Evolutionary conservation across 345 rosid species (phyloP).

Genomic region (Gossypium anomalum): DNA sequence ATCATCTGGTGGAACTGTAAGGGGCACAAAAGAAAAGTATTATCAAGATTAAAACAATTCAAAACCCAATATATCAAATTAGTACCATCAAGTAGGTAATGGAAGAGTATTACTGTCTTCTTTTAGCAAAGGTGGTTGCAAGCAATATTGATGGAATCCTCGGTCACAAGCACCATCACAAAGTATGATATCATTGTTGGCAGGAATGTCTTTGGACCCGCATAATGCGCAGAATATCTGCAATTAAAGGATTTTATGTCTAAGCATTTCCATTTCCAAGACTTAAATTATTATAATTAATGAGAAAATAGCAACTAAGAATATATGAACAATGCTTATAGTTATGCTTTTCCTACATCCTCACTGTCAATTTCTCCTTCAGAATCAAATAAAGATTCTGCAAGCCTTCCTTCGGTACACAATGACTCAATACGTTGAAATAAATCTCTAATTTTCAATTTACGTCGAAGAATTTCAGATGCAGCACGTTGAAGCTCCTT

Average conservation of each 20-base stretch:
- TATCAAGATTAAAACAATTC: constrained; percentile 12
- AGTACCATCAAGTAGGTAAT: constrained; percentile 25
- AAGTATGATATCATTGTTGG: constrained; percentile 85
- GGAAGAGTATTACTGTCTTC: constrained; percentile 71
- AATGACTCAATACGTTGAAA: constrained; percentile 69
- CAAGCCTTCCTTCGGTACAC: constrained; percentile 76
- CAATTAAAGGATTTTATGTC: constrained; percentile 25
- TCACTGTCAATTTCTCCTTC: constrained; percentile 92
- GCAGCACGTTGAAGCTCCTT: constrained; percentile 93
- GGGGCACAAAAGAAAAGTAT: constrained; percentile 17
- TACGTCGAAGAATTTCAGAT: constrained; percentile 66
- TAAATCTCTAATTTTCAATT: constrained; percentile 79
- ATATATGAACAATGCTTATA: constrained; percentile 13
- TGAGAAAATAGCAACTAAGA: not conserved
- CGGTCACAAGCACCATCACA: constrained; percentile 97
- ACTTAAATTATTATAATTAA: constrained; percentile 1
- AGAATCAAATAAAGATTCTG: constrained; percentile 79
- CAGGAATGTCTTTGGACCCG: constrained; percentile 69
- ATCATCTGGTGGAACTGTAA: constrained; percentile 87
- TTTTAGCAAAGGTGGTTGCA: constrained; percentile 74
- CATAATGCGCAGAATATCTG: constrained; percentile 99
- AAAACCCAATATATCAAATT: constrained; percentile 7
- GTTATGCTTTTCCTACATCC: constrained; percentile 61
- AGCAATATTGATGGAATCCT: constrained; percentile 87
- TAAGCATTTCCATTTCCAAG: constrained; percentile 23